A percentile compares a stretch with the other conserved stretches of the same genome.
phyloP scores from a whole-genome alignment of 2,329 filamentous ascomycete genomes.

The Sporothrix sp. region DNA sequence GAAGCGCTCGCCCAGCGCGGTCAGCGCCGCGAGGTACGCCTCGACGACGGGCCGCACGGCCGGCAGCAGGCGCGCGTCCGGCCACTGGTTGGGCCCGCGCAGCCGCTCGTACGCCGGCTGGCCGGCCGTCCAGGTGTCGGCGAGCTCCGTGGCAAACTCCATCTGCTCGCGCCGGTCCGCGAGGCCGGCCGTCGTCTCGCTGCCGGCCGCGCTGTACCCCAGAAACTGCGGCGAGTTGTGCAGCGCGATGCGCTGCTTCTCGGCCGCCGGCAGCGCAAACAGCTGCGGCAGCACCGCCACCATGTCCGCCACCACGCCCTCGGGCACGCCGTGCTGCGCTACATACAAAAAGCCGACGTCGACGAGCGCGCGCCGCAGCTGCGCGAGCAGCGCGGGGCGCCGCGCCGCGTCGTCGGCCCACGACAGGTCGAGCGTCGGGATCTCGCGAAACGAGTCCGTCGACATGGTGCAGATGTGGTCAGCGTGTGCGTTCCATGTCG shows the following conservation, averaged over 20 bases:
- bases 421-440: conserved; percentile 42
- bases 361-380: conserved; percentile 37
- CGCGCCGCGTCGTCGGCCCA: conserved; percentile 27
- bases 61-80: not conserved
- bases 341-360: conserved; percentile 46
- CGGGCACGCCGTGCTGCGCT: conserved; percentile 37
- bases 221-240: conserved; percentile 50
- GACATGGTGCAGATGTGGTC: not conserved
- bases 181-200: conserved; percentile 45
- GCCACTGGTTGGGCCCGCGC: conserved; percentile 33
- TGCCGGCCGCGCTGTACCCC: conserved; percentile 46
- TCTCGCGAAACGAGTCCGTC: conserved; percentile 25
- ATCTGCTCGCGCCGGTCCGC: conserved; percentile 48
- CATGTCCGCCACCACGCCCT: conserved; percentile 28
- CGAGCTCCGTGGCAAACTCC: conserved; percentile 48
- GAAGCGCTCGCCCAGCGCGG: conserved; percentile 41
- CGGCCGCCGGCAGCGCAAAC: conserved; percentile 30
- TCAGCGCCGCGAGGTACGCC: conserved; percentile 42
- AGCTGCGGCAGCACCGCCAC: conserved; percentile 31
- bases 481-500: not conserved
- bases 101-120: conserved; percentile 33
- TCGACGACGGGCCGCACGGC: conserved; percentile 30
- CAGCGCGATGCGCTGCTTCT: conserved; percentile 34
- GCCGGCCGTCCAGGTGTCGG: conserved; percentile 23
- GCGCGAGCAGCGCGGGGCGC: conserved; percentile 29